A percentile compares a stretch with the other conserved stretches of the same genome.
Conservation (phyloP, 2,329 filamentous ascomycete genomes). For the Cylindrodendrum hubeiense region DNA sequence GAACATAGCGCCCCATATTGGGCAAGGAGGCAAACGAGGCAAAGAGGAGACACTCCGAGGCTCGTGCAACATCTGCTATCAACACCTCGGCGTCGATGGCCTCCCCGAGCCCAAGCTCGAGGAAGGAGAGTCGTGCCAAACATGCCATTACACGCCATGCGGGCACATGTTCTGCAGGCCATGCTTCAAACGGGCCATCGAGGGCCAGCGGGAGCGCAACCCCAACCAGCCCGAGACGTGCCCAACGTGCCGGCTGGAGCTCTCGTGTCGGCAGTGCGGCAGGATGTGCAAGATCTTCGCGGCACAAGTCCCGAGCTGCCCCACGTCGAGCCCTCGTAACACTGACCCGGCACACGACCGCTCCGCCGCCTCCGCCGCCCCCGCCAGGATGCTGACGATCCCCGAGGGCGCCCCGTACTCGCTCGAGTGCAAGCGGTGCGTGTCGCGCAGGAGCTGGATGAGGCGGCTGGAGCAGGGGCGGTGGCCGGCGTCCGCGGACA, state of each 20-base stretch:
- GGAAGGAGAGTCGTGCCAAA: neutral
- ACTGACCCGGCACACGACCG: neutral
- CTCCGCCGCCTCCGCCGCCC: neutral
- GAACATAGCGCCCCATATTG: neutral
- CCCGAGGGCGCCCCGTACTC: neutral
- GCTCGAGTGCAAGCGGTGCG: conserved; percentile 29
- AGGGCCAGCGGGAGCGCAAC: neutral
- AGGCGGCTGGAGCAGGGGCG: conserved; percentile 11
- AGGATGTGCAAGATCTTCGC: neutral
- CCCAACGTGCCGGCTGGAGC: conserved; percentile 31
- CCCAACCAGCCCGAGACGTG: neutral
- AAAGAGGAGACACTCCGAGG: neutral
- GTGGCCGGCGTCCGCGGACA: conserved; percentile 11
- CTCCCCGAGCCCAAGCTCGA: neutral
- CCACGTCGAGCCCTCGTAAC: neutral
- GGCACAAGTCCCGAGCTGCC: neutral
- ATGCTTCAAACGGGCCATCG: conserved; percentile 13
- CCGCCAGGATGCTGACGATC: neutral
- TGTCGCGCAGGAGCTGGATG: conserved; percentile 12
- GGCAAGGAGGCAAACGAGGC: neutral
- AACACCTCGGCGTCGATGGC: conserved; percentile 20
- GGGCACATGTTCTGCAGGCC: conserved; percentile 39
- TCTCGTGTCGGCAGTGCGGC: conserved; percentile 17
- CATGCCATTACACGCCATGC: conserved; percentile 31
- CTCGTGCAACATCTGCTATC: conserved; percentile 35